These are phyloP conservation scores for Marsdenia floribunda DNA, from an alignment of 257 asterid genomes.

Conservation along the genomic window DNA sequence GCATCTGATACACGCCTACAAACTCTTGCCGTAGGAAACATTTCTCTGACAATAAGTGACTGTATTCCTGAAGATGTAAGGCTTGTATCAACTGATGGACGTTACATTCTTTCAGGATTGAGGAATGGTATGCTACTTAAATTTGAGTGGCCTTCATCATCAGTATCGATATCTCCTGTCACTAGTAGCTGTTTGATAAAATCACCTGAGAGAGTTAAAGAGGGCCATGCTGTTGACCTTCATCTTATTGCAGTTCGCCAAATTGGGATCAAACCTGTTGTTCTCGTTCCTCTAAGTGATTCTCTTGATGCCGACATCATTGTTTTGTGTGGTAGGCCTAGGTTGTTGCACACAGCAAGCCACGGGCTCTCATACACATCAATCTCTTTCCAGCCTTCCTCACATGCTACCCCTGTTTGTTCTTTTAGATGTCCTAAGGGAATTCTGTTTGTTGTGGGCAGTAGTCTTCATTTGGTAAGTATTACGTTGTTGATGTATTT, in stretches of 20 bases:
- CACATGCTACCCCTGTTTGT: slow-evolving; percentile 91
- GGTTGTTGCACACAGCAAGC: slow-evolving; percentile 95
- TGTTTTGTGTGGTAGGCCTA: slow-evolving; percentile 96
- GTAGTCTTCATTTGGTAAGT: slow-evolving; percentile 91
- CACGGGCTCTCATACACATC: slow-evolving; percentile 93
- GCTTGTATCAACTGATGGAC: slow-evolving; percentile 79
- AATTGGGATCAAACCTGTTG: slow-evolving; percentile 88
- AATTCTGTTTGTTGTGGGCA: slow-evolving; percentile 86
- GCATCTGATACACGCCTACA: slow-evolving; percentile 55
- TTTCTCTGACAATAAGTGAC: slow-evolving; percentile 76
- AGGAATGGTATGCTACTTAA: slow-evolving; percentile 98
- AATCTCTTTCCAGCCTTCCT: slow-evolving; percentile 87
- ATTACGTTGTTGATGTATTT: slow-evolving; percentile 1
- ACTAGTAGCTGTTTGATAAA: slow-evolving; percentile 37
- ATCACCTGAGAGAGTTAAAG: slow-evolving; percentile 41
- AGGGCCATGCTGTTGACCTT: slow-evolving; percentile 49
- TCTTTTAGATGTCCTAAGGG: slow-evolving; percentile 87
- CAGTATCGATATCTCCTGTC: slow-evolving; percentile 29
- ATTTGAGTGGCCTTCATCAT: slow-evolving; percentile 82
- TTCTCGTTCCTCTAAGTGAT: slow-evolving; percentile 79
- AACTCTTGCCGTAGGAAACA: slow-evolving; percentile 66
- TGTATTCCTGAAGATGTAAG: slow-evolving; percentile 92
- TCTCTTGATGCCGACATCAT: slow-evolving; percentile 81
- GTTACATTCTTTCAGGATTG: slow-evolving; percentile 83
- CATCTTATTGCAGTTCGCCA: slow-evolving; percentile 94